Conservation (phyloP, 1,284 basidiomycete genomes). For the Boletus sp. region DNA sequence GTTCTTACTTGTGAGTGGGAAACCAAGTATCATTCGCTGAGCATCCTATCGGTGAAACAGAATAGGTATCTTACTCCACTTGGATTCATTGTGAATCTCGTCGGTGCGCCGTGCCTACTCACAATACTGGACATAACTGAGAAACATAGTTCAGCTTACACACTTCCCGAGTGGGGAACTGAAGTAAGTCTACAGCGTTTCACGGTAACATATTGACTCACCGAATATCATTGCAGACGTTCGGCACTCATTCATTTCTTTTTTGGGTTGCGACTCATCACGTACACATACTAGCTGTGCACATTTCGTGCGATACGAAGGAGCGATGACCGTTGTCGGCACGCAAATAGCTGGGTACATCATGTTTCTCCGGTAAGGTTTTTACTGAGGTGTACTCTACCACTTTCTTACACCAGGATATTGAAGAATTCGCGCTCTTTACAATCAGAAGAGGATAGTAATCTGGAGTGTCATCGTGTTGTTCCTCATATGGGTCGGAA, state of each 20-base stretch:
- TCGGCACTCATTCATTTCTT: background rate
- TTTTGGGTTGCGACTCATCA: constrained; percentile 1
- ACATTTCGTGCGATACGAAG: constrained; percentile 37
- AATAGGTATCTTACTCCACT: constrained; percentile 44
- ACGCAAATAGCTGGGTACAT: constrained; percentile 40
- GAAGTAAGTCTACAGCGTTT: constrained; percentile 29
- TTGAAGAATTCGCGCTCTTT: constrained; percentile 17
- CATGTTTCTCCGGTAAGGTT: constrained; percentile 44
- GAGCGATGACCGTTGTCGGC: constrained; percentile 42
- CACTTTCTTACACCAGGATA: background rate
- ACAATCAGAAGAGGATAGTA: constrained; percentile 14
- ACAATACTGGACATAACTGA: background rate
- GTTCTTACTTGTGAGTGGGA: constrained; percentile 36
- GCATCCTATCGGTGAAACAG: constrained; percentile 15
- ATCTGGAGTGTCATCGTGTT: constrained; percentile 27
- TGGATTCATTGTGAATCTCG: constrained; percentile 42
- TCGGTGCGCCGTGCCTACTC: constrained; percentile 28
- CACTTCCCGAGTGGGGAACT: constrained; percentile 32
- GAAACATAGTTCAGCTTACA: constrained; percentile 33
- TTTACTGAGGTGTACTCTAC: background rate
- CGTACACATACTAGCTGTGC: constrained; percentile 15
- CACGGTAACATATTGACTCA: background rate
- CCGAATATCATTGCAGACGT: constrained; percentile 13
- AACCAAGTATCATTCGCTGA: background rate
- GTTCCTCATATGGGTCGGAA: constrained; percentile 33